Evolutionary conservation across 345 rosid genomes (phyloP).

Genomic region (Trapa incisa): DNA sequence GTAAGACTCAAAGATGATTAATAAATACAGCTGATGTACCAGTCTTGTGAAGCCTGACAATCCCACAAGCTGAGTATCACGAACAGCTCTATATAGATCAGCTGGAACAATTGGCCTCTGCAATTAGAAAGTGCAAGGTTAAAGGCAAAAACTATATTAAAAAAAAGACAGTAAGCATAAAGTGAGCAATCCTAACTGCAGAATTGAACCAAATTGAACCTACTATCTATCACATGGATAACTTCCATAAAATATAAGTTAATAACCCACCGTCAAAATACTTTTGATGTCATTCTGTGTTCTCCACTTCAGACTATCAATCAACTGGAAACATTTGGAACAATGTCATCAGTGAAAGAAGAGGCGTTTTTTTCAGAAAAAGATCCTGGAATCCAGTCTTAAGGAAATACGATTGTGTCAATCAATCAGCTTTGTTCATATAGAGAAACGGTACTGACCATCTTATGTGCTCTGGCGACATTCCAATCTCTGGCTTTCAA

Average conservation of each 20-base stretch:
- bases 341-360: slow-evolving; percentile 7
- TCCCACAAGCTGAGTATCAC: slow-evolving; percentile 89
- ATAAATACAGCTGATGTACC: slow-evolving; percentile 24
- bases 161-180: background rate
- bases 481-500: slow-evolving; percentile 91
- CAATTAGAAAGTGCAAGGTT: slow-evolving; percentile 2
- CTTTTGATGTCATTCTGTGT: slow-evolving; percentile 63
- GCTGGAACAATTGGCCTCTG: slow-evolving; percentile 83
- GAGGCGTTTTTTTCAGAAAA: background rate
- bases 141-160: background rate
- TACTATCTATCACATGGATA: background rate
- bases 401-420: background rate
- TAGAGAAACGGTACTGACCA: slow-evolving; percentile 37
- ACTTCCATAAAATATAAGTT: background rate
- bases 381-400: background rate
- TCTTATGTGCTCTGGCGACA: slow-evolving; percentile 72
- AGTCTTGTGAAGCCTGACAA: slow-evolving; percentile 82
- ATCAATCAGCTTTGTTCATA: background rate
- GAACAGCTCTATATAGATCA: slow-evolving; percentile 68
- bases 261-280: slow-evolving; percentile 49
- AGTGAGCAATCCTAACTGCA: background rate
- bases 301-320: slow-evolving; percentile 80
- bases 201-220: background rate
- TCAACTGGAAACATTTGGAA: slow-evolving; percentile 42
- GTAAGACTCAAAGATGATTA: background rate